phyloP scores from a whole-genome alignment of 2,329 filamentous ascomycete species.

The Trichophaea hybrida region DNA sequence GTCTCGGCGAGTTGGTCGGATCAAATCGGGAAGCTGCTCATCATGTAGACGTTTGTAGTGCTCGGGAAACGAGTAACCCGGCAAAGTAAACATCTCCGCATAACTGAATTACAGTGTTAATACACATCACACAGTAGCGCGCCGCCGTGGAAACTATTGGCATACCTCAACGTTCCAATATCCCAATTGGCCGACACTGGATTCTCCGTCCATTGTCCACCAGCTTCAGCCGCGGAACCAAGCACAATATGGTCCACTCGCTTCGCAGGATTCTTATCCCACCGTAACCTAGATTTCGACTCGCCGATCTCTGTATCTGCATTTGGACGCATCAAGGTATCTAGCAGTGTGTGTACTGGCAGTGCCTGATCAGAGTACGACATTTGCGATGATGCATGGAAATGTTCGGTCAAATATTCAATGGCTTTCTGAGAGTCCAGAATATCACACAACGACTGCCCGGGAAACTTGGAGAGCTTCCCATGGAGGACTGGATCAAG shows the following conservation, averaged over 20 bases:
- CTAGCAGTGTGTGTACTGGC: conserved; percentile 45
- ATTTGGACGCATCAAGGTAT: conserved; percentile 44
- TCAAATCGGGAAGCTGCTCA: conserved; percentile 37
- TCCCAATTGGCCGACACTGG: conserved; percentile 40
- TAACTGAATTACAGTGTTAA: conserved; percentile 32
- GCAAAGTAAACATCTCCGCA: conserved; percentile 46
- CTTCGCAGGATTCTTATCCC: conserved; percentile 39
- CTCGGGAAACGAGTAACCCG: conserved; percentile 43
- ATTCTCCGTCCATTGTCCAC: conserved; percentile 47
- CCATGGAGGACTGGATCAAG: conserved; percentile 43
- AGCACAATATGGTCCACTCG: conserved; percentile 42
- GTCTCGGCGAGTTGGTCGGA: conserved; percentile 41
- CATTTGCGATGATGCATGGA: conserved; percentile 39
- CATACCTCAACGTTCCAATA: conserved; percentile 40
- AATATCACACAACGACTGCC: conserved; percentile 32
- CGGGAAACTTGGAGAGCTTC: conserved; percentile 30
- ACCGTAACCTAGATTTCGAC: conserved; percentile 39
- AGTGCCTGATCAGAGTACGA: conserved; percentile 48
- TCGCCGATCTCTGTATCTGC: conserved; percentile 43
- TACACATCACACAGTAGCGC: neutral
- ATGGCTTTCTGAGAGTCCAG: conserved; percentile 38
- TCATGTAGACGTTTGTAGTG: conserved; percentile 36
- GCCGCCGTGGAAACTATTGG: neutral
- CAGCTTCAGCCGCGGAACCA: conserved; percentile 38
- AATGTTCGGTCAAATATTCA: conserved; percentile 41